A percentile compares a stretch with the other conserved stretches of the same genome.
phyloP scores from a whole-genome alignment of 345 rosid species.

The Corchorus capsularis region DNA sequence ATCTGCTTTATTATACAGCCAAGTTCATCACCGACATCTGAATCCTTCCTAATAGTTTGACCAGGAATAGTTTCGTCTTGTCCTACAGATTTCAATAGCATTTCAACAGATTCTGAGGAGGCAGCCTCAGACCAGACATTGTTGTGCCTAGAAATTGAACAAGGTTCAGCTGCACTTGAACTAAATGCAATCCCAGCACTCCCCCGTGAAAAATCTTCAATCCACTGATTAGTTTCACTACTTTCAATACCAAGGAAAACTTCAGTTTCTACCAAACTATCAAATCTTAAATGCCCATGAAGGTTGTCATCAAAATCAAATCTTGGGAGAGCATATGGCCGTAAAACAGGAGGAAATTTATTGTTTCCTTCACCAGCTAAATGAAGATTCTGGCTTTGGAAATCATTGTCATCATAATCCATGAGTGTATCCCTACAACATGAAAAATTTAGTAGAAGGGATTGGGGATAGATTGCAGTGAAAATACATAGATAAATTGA shows the following conservation, averaged over 20 bases:
- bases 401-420: conserved; percentile 99
- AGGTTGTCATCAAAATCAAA: conserved; percentile 91
- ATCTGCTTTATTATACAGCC: conserved; percentile 65
- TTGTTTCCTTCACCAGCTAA: conserved; percentile 86
- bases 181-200: conserved; percentile 72
- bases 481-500: conserved; percentile 13
- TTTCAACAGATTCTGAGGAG: conserved; percentile 87
- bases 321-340: conserved; percentile 77
- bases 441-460: not conserved
- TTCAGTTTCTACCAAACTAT: conserved; percentile 70
- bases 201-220: conserved; percentile 77
- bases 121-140: conserved; percentile 99
- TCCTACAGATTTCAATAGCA: conserved; percentile 93
- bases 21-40: conserved; percentile 72
- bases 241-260: conserved; percentile 81
- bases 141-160: conserved; percentile 73
- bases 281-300: conserved; percentile 70
- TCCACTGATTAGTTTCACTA: conserved; percentile 89
- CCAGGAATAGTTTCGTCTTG: conserved; percentile 69
- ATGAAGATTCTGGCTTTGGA: conserved; percentile 90
- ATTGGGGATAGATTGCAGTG: not conserved
- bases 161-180: conserved; percentile 78
- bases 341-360: conserved; percentile 68
- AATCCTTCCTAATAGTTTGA: conserved; percentile 47
- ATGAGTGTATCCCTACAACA: conserved; percentile 76